Conservation (phyloP, 352 stramenopile species). For the Phytophthora pinifolia region DNA sequence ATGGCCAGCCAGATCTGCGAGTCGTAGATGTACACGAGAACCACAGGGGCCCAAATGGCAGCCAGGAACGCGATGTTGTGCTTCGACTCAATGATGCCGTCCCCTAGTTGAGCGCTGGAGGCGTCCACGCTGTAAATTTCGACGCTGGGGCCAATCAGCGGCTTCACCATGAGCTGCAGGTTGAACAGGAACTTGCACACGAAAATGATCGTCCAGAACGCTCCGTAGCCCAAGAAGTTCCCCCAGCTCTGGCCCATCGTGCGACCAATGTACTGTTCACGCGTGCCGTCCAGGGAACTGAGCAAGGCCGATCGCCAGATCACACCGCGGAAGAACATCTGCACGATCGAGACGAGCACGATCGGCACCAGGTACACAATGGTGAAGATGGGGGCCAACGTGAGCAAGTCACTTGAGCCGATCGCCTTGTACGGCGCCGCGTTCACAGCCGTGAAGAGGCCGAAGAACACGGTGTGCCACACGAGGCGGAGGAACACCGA, state of each 20-base stretch:
- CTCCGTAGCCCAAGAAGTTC: conserved; percentile 60
- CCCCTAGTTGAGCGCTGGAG: conserved; percentile 37
- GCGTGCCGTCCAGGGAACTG: conserved; percentile 65
- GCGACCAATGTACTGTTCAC: conserved; percentile 81
- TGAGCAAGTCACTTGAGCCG: conserved; percentile 61
- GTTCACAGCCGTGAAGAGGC: conserved; percentile 72
- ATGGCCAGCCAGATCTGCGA: conserved; percentile 88
- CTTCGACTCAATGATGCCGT: conserved; percentile 65
- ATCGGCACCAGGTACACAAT: conserved; percentile 65
- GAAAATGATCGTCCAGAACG: conserved; percentile 85
- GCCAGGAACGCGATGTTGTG: conserved; percentile 84
- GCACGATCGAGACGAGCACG: conserved; percentile 53
- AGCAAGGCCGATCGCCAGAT: conserved; percentile 63
- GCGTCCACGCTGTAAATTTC: conserved; percentile 90
- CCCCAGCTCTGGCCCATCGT: conserved; percentile 77
- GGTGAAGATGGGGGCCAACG: conserved; percentile 53
- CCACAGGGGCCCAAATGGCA: conserved; percentile 75
- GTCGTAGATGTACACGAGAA: conserved; percentile 89
- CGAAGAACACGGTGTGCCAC: conserved; percentile 85
- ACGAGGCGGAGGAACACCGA: conserved; percentile 72
- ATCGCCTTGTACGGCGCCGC: conserved; percentile 64
- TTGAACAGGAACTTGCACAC: conserved; percentile 97
- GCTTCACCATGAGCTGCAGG: conserved; percentile 97
- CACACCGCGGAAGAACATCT: conserved; percentile 62
- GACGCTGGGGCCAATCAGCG: conserved; percentile 95